Conservation (phyloP, 306 rosid genomes). For the Dalbergia cultrata region DNA sequence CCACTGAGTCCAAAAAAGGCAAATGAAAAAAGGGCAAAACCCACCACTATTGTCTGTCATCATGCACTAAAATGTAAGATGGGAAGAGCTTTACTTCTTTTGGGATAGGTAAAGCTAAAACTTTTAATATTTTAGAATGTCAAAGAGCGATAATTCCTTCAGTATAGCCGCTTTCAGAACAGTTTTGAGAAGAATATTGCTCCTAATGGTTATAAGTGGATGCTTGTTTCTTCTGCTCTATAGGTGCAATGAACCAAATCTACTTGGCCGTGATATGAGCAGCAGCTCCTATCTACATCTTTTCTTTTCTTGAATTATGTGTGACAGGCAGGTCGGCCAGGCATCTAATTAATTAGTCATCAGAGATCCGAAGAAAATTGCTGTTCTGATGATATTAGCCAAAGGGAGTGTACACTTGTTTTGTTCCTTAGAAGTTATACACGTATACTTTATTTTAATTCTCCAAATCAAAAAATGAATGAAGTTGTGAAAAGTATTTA, state of each 20-base stretch:
- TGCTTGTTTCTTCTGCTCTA: neutral
- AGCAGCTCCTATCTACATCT: conserved; percentile 2
- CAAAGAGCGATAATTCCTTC: neutral
- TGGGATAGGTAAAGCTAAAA: neutral
- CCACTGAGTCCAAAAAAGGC: neutral
- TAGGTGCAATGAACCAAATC: conserved; percentile 38
- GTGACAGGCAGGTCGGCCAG: conserved; percentile 15
- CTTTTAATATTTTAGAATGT: neutral
- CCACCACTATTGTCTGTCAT: neutral
- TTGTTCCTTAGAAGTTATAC: neutral
- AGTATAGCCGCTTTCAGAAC: conserved; percentile 33
- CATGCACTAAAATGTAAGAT: neutral
- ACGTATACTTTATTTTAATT: no score
- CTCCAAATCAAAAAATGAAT: no score
- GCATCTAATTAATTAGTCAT: neutral
- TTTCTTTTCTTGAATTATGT: conserved; percentile 30
- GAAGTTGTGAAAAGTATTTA: no score
- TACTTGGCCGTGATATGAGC: conserved; percentile 29
- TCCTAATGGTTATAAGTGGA: neutral
- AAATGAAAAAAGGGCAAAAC: neutral
- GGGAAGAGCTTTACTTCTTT: neutral
- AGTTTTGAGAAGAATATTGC: neutral
- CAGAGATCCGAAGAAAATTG: neutral
- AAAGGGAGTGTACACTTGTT: neutral
- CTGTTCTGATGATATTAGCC: neutral